Evolutionary conservation across 108 stramenopile species (phyloP).

Genomic region (Cyclotella cryptica): DNA sequence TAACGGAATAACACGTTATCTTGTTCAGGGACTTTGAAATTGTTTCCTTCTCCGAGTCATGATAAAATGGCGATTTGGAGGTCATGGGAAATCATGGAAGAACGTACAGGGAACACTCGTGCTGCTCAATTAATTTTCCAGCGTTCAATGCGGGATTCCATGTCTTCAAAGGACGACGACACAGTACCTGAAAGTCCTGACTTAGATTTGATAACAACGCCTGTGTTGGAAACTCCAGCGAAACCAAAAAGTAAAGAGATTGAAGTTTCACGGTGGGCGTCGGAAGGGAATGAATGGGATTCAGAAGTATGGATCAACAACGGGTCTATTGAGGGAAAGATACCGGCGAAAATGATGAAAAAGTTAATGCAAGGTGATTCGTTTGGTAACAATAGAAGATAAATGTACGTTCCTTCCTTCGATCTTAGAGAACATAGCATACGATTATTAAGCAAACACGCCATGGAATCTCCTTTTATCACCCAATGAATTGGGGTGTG

Average conservation of each 20-base stretch:
- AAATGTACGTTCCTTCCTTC: no score
- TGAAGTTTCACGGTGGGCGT: conserved; percentile 67
- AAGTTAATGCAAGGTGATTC: conserved; percentile 29
- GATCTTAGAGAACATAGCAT: no score
- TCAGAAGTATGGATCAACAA: conserved; percentile 86
- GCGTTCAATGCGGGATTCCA: conserved; percentile 74
- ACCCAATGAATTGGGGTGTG: no score
- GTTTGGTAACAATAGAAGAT: no score
- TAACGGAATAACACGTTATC: background rate
- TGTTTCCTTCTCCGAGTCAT: conserved; percentile 72
- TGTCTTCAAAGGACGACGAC: conserved; percentile 44
- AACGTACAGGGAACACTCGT: conserved; percentile 63
- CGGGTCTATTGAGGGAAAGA: conserved; percentile 74
- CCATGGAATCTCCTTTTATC: no score
- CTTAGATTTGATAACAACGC: conserved; percentile 9
- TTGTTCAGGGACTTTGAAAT: conserved; percentile 55
- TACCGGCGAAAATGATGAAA: conserved; percentile 59
- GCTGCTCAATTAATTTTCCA: conserved; percentile 76
- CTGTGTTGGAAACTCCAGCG: background rate
- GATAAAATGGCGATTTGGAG: conserved; percentile 77
- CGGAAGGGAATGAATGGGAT: conserved; percentile 47
- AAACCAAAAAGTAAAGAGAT: conserved; percentile 19
- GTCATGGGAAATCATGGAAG: conserved; percentile 88
- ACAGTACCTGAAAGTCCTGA: conserved; percentile 7
- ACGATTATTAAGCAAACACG: no score